Base-by-base conservation (phyloP, 306 rosid genomes). In the Cucumis melo region DNA sequence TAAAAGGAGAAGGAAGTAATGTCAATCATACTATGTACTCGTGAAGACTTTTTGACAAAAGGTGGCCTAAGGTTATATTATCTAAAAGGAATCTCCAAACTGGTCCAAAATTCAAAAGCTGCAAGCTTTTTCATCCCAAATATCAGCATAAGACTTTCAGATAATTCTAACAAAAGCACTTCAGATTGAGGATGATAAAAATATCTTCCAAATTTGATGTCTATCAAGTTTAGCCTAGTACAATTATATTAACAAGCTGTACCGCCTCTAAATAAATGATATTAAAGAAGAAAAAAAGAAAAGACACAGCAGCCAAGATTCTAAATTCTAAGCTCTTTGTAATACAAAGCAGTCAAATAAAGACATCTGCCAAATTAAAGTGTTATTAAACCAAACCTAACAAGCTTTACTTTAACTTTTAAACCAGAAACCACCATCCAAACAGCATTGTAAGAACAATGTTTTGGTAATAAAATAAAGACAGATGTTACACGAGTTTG, bases 61-160 rank as follows among this genome's bases (percentile, higher is more conserved):
- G 73, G 73, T 66, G 54, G 54, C 73, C 73, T 41, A 39, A n/a
- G 34, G 6, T 66, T 39, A 39, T 19, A 12, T 66, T 39, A 39
- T 66, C 73, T 41, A 66, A 39, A 66, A 66, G 73, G 73, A 66
- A 66, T 66, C 73, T 41, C 54, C 73, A 10, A 41, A n/a, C 53
- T 66, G 34, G 32, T 66, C 73, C 72, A 36, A 64, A 7, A 64
- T 41, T 64, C 72, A 64, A 64, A 36, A 64, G 72, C 72, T 64
- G 72, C 72, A 64, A 19, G 48, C 72, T 64, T n/a, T 66, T 53
- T 12, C 73, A 20, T 39, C 32, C 73, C 54, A 66, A 39, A 66
- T 20, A 39, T 39, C 34, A 41, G 19, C 46, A 17, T 24, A 36
- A 36, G 55, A 42, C 55, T 67, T 67, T 42, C 55, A 39, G 55